Evolutionary conservation across 2,329 filamentous ascomycete genomes (phyloP), one percentile per base, ranked within the genome.

Genomic region (Fusarium sp.): DNA sequence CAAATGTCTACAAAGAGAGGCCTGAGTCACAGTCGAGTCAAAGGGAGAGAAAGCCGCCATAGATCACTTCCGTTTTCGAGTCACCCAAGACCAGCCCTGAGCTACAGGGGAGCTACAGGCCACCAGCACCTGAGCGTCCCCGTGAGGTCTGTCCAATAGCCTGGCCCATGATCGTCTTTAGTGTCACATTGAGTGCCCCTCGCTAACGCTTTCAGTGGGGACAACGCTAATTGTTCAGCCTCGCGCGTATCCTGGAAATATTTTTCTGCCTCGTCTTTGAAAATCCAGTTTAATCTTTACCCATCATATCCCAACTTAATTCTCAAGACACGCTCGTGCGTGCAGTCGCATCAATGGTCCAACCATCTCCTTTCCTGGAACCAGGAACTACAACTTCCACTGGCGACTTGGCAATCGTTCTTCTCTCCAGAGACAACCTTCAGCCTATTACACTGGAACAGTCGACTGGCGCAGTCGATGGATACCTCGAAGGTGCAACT

Each of bases 341-440:
- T 46, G 60, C 65, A 65, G 42, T 64, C 56, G 64, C 66, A 41
- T 73, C 44, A 59, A 85, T 85, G 84, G 70, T 77, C n/a, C 75
- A 73, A 19, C 77, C 80, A 5, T 97, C 95, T 15, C 92, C 94
- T 0, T 98, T 99, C 76, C 87, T 98, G 42, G 88, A 92, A 59
- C 91, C 93, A 1, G 90, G 91, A 21, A 78, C 85, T 7, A 82
- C 84, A 25, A 91, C 95, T 8, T 84, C 86, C 16, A 84, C 89
- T 27, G 87, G 92, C 75, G 87, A 87, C 7, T 88, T 98, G 48
- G 93, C 94, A 31, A 92, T 98, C 69, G 87, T 98, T 64, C 93
- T 97, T 79, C 88, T 99, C 58, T 95, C 94, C 69, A 92, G 95
- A 82, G 95, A 98, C 82, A 92, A 92, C 69, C 90, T 95, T 71